phyloP scores from a whole-genome alignment of 495 filamentous ascomycete species.

The Hypoxylon intermedium region DNA sequence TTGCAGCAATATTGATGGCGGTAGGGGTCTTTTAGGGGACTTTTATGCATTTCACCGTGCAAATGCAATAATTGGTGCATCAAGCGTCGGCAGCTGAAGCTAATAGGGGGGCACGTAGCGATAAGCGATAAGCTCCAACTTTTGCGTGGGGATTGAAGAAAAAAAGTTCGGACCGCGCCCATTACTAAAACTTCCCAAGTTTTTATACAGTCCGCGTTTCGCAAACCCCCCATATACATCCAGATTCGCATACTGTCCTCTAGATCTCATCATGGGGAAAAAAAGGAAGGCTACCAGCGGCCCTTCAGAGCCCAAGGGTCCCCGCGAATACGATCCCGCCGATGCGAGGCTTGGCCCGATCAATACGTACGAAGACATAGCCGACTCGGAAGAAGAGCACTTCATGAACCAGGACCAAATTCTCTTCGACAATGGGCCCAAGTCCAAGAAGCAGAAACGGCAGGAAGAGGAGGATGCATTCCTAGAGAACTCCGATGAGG shows the following conservation, averaged over 20 bases:
- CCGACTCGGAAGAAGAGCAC: slow-evolving; percentile 93
- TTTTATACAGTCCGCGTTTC: background rate
- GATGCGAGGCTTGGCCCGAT: slow-evolving; percentile 65
- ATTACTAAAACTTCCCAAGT: background rate
- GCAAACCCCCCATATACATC: background rate
- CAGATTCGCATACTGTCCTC: background rate
- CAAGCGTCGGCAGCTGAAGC: too few relatives aligned
- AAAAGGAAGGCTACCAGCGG: slow-evolving; percentile 76
- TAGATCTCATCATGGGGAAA: slow-evolving; percentile 67
- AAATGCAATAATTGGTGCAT: too few relatives aligned
- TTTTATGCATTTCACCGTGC: background rate
- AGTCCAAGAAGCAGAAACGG: slow-evolving; percentile 75
- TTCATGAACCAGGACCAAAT: slow-evolving; percentile 83
- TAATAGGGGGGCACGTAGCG: too few relatives aligned
- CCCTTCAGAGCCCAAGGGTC: slow-evolving; percentile 45
- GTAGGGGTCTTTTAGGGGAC: too few relatives aligned
- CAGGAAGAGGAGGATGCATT: slow-evolving; percentile 65
- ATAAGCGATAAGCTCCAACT: slow-evolving; percentile 18
- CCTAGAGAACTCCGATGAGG: slow-evolving; percentile 82
- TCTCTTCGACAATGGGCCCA: slow-evolving; percentile 78
- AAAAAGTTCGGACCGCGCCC: slow-evolving; percentile 30
- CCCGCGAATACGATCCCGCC: slow-evolving; percentile 58
- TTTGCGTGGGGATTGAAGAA: slow-evolving; percentile 20
- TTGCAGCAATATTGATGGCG: too few relatives aligned
- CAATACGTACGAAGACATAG: slow-evolving; percentile 80